Evolutionary conservation across 2,329 filamentous ascomycete genomes (phyloP).

Genomic region (Tolypocladium ovalisporum): DNA sequence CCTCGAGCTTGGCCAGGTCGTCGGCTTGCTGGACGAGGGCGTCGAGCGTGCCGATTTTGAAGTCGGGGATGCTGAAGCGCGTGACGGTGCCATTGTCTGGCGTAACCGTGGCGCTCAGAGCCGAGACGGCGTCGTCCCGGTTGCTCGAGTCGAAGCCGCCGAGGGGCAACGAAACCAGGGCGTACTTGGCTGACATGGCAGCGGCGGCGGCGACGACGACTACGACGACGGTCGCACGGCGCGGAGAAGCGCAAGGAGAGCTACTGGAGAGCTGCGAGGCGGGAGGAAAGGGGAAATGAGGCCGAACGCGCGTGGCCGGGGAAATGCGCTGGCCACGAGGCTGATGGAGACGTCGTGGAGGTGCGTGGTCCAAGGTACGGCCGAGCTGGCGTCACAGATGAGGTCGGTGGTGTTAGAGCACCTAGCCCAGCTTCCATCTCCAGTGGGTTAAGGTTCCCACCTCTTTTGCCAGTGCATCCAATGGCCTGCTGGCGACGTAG

Average conservation of each 20-base stretch:
- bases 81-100: conserved; percentile 65
- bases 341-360: neutral
- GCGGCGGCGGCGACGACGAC: too few species aligned
- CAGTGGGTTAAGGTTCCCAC: neutral
- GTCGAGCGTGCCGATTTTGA: conserved; percentile 97
- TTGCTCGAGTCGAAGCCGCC: conserved; percentile 75
- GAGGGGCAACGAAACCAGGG: conserved; percentile 81
- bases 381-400: neutral
- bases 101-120: conserved; percentile 61
- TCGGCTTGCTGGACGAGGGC: conserved; percentile 93
- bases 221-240: neutral
- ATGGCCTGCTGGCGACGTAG: neutral
- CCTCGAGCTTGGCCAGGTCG: conserved; percentile 80
- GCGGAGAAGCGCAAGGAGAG: conserved; percentile 1
- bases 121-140: conserved; percentile 68
- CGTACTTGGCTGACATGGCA: conserved; percentile 54
- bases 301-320: neutral
- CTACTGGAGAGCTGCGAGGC: neutral
- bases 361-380: neutral
- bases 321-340: neutral
- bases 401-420: neutral
- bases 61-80: conserved; percentile 76
- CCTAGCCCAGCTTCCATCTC: neutral
- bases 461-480: neutral
- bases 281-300: neutral